Evolutionary conservation across 2,329 filamentous ascomycete genomes (phyloP), one percentile per base, ranked within the genome.

Genomic region (Neonectria punicea): DNA sequence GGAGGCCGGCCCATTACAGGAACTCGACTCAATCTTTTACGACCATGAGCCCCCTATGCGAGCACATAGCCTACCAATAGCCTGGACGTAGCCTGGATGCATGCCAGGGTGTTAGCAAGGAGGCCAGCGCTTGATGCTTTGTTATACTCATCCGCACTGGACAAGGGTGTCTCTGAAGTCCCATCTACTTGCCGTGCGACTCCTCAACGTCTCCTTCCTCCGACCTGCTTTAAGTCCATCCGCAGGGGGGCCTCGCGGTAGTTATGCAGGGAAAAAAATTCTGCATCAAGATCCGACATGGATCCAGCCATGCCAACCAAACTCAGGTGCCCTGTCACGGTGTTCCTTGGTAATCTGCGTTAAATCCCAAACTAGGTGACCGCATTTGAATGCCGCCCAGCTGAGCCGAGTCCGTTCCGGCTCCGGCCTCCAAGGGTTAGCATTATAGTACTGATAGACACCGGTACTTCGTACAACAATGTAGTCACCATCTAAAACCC

Each of bases 1-100:
- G 54, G 53, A 63, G 49, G 47, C 54, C 55, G 56, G 32, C 32
- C 39, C 47, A 44, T 63, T 56, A 51, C 53, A 56, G 53, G 60
- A 62, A 57, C 51, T 46, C 53, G 49, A 53, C 60, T 50, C 60
- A 47, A 41, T 53, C 53, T 46, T 57, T 43, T 53, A 43, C 43
- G 43, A 55, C 43, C 58, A 20, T 41, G 50, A 39, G 49, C 20
- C 46, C 59, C 59, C 11, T 28, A 51, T 36, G 53, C 34, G 34
- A 44, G 46, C 46, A 53, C 43, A 18, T 20, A 53, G 41, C 28
- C 50, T 41, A n/a, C 18, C 50, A 20, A 36, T 57, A 34, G 49
- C 30, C 49, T 34, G 30, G 20, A 13, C 28, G n/a, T 34, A 49
- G 49, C 32, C 39, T 47, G 47, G 20, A 32, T 16, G 47, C 41